Evolutionary conservation across 257 asterid species (phyloP).

Genomic region (Anisodus tanguticus): DNA sequence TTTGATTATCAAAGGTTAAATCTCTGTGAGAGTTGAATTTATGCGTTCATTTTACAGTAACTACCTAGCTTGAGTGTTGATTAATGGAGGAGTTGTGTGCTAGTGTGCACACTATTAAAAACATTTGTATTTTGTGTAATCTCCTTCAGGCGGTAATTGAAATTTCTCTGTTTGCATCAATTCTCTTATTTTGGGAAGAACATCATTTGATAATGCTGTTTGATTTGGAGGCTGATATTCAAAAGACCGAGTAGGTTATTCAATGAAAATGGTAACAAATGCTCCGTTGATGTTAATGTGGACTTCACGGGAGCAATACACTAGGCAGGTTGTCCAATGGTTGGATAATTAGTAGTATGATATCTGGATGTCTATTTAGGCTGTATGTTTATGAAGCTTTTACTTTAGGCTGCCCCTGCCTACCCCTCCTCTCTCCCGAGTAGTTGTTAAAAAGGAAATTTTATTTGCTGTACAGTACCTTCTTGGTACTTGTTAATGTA

Average conservation of each 20-base stretch:
- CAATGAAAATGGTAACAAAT: background rate
- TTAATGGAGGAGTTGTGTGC: conserved; percentile 1
- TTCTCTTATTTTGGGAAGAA: background rate
- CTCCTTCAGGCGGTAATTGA: background rate
- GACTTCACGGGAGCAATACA: too few species aligned
- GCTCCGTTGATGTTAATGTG: background rate
- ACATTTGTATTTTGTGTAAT: background rate
- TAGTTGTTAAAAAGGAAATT: background rate
- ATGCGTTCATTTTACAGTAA: background rate
- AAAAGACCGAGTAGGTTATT: background rate
- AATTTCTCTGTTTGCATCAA: conserved; percentile 16
- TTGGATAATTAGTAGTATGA: background rate
- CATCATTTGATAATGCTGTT: conserved; percentile 7
- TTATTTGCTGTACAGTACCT: background rate
- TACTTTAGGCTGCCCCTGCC: background rate
- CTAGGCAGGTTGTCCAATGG: background rate
- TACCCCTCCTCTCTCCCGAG: background rate
- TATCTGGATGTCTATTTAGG: background rate
- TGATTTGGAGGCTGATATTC: conserved; percentile 1
- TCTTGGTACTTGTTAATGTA: too few species aligned
- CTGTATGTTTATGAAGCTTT: background rate
- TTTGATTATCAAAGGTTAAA: too few species aligned
- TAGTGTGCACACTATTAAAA: background rate
- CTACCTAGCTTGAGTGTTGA: conserved; percentile 8
- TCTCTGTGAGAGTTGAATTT: background rate